Percentiles rank a stretch among this genome's conserved stretches.
These are phyloP conservation scores for Candida adriatica DNA, from an alignment of 805 yeast species.

Conservation along the genomic window DNA sequence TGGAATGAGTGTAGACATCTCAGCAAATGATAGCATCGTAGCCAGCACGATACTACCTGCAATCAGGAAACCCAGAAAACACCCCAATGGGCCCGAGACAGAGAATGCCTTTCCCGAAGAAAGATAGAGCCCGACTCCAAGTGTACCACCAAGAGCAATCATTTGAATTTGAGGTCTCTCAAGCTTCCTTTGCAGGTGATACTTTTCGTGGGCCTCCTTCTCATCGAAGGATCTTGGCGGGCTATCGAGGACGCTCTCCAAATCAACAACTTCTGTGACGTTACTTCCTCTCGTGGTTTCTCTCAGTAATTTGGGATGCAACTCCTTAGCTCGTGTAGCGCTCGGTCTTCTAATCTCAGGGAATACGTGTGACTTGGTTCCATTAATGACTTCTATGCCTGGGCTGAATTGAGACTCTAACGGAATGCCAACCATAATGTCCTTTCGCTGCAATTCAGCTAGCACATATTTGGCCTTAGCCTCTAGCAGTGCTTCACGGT, in stretches of 20 bases:
- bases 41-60: constrained; percentile 62
- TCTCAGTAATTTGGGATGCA: constrained; percentile 7
- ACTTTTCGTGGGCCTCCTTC: constrained; percentile 3
- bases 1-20: constrained; percentile 74
- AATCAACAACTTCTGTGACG: constrained; percentile 22
- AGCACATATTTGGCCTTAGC: constrained; percentile 19
- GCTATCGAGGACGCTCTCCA: constrained; percentile 8
- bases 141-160: constrained; percentile 72
- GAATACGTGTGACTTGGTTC: constrained; percentile 5
- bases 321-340: constrained; percentile 6
- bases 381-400: constrained; percentile 14
- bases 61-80: constrained; percentile 56
- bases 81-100: constrained; percentile 74
- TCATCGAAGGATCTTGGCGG: constrained; percentile 1
- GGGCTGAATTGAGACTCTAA: constrained; percentile 22
- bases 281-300: constrained; percentile 16
- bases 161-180: constrained; percentile 65
- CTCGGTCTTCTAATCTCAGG: constrained; percentile 7
- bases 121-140: constrained; percentile 69
- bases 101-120: constrained; percentile 68
- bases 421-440: constrained; percentile 17
- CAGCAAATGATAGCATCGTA: constrained; percentile 71
- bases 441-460: constrained; percentile 11
- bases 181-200: constrained; percentile 47
- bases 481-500: constrained; percentile 26